These are phyloP conservation scores for Paramecium caudatum DNA, from an alignment of 73 alveolate species.

Conservation along the genomic window DNA sequence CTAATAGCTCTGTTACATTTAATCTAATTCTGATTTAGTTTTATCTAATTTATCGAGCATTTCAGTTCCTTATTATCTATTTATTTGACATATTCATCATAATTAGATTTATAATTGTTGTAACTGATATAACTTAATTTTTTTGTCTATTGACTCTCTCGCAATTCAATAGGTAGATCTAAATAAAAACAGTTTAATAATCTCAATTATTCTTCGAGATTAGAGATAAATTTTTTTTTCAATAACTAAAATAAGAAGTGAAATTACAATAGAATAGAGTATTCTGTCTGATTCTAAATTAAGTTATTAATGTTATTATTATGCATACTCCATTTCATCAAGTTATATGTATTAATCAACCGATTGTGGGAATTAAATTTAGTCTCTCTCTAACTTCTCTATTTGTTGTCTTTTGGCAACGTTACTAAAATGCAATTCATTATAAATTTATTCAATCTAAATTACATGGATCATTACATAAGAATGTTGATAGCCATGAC, in stretches of 20 bases:
- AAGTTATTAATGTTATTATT: background rate
- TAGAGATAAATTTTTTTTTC: background rate
- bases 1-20: background rate
- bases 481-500: background rate
- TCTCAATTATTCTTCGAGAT: background rate
- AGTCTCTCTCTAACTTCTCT: background rate
- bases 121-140: conserved; percentile 37
- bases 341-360: background rate
- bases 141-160: conserved; percentile 16
- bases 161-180: conserved; percentile 5
- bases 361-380: background rate
- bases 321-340: background rate
- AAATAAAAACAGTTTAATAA: background rate
- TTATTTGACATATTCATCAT: background rate
- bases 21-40: background rate
- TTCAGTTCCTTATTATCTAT: conserved; percentile 3
- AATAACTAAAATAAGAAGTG: background rate
- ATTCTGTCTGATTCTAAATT: conserved; percentile 8
- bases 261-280: conserved; percentile 18
- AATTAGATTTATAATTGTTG: background rate
- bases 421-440: conserved; percentile 19
- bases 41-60: background rate
- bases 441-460: conserved; percentile 7
- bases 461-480: background rate
- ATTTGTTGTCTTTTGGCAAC: background rate